phyloP scores from a whole-genome alignment of 1,139 yeast genomes.

The Scheffersomyces segobiensis region DNA sequence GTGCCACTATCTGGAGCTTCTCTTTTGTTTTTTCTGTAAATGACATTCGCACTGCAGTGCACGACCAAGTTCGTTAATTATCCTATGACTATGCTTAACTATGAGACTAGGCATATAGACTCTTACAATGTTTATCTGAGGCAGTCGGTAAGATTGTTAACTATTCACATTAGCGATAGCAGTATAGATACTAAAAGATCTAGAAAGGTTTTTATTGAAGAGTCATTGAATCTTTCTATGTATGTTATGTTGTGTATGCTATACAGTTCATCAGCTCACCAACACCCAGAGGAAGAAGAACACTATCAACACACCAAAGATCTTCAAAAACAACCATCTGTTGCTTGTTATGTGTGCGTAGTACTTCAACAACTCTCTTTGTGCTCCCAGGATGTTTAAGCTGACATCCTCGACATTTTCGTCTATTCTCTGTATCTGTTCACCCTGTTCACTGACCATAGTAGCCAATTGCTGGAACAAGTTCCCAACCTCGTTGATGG shows the following conservation, averaged over 20 bases:
- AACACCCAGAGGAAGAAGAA: conserved; percentile 79
- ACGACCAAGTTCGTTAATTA: neutral
- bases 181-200: neutral
- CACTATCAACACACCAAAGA: conserved; percentile 81
- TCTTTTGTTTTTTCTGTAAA: neutral
- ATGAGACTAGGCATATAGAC: neutral
- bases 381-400: conserved; percentile 89
- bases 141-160: neutral
- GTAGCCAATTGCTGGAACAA: conserved; percentile 93
- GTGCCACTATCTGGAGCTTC: neutral
- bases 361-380: conserved; percentile 86
- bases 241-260: neutral
- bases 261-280: conserved; percentile 48
- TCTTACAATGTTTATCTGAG: too few species aligned
- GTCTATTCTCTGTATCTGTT: conserved; percentile 91
- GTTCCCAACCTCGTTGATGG: conserved; percentile 95
- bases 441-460: conserved; percentile 98
- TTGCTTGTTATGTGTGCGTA: conserved; percentile 86
- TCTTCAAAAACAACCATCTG: conserved; percentile 87
- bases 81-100: neutral
- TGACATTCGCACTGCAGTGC: neutral
- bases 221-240: neutral
- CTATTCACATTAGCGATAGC: neutral
- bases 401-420: conserved; percentile 93
- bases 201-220: neutral